Percentiles rank a stretch among this genome's conserved stretches.
Conservation (phyloP, 208 protist genomes). For the Novymonas esmeraldas region DNA sequence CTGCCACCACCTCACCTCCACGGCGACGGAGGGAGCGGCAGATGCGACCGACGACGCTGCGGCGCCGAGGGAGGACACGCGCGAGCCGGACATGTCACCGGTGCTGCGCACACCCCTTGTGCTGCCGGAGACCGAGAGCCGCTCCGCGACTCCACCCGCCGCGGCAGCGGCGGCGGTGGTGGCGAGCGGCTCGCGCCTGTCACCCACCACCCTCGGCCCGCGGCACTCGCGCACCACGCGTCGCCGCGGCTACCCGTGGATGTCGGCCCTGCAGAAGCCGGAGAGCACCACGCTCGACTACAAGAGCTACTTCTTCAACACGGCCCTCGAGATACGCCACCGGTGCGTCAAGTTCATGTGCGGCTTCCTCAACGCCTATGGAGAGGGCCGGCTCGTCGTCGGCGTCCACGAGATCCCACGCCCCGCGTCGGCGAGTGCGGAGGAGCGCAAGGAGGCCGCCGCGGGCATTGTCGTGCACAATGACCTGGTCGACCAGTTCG, state of each 20-base stretch:
- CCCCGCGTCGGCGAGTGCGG: slow-evolving; percentile 27
- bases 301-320: slow-evolving; percentile 76
- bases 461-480: slow-evolving; percentile 57
- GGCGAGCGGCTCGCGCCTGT: slow-evolving; percentile 14
- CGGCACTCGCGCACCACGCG: slow-evolving; percentile 7
- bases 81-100: background rate
- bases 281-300: slow-evolving; percentile 70
- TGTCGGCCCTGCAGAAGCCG: slow-evolving; percentile 54
- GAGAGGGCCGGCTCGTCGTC: slow-evolving; percentile 61
- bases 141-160: too few relatives aligned
- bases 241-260: slow-evolving; percentile 41
- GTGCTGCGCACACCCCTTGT: too few relatives aligned
- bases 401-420: slow-evolving; percentile 70
- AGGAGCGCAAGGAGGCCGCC: slow-evolving; percentile 41
- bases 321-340: slow-evolving; percentile 56
- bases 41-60: too few relatives aligned
- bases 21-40: too few relatives aligned
- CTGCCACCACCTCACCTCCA: too few relatives aligned
- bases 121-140: too few relatives aligned
- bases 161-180: slow-evolving; percentile 1
- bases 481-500: slow-evolving; percentile 67
- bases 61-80: background rate
- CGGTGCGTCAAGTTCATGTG: slow-evolving; percentile 77
- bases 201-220: slow-evolving; percentile 16
- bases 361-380: slow-evolving; percentile 71